Evolutionary conservation across 805 yeast species (phyloP).

Genomic region (Ogataea populi-albae): DNA sequence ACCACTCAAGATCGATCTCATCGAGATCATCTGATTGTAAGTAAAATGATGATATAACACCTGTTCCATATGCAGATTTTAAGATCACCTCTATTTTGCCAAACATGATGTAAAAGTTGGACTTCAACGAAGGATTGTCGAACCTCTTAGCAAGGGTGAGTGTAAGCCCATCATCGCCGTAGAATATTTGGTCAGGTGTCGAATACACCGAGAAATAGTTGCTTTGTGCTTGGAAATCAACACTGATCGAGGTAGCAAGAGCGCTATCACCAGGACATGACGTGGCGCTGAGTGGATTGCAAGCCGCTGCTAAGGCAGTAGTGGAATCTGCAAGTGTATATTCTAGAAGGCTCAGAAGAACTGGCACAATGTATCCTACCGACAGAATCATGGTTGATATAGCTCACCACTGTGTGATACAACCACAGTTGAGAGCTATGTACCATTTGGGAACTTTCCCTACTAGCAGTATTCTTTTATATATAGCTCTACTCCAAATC

Average conservation of each 20-base stretch:
- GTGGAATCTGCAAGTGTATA: too few relatives aligned
- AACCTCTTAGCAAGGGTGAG: conserved; percentile 58
- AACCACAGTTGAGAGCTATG: too few relatives aligned
- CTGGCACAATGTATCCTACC: too few relatives aligned
- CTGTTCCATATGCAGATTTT: conserved; percentile 73
- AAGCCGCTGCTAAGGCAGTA: conserved; percentile 20
- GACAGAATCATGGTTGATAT: too few relatives aligned
- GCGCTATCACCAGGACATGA: conserved; percentile 50
- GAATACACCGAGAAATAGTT: conserved; percentile 42
- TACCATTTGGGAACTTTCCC: too few relatives aligned
- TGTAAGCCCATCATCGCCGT: conserved; percentile 55
- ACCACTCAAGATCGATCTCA: conserved; percentile 86
- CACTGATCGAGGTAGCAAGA: conserved; percentile 51
- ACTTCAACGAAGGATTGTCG: conserved; percentile 76
- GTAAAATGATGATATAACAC: conserved; percentile 77
- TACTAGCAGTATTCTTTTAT: too few relatives aligned
- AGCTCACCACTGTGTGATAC: too few relatives aligned
- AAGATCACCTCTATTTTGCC: conserved; percentile 75
- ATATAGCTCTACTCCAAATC: too few relatives aligned
- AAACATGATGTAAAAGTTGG: conserved; percentile 83
- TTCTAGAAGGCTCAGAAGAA: too few relatives aligned
- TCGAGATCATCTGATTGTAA: conserved; percentile 82
- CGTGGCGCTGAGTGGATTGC: conserved; percentile 33
- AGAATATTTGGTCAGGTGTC: conserved; percentile 44
- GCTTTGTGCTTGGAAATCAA: conserved; percentile 49